Base-by-base conservation (phyloP, 2,329 filamentous ascomycete genomes). In the Ophiostoma himal-ulmi region DNA sequence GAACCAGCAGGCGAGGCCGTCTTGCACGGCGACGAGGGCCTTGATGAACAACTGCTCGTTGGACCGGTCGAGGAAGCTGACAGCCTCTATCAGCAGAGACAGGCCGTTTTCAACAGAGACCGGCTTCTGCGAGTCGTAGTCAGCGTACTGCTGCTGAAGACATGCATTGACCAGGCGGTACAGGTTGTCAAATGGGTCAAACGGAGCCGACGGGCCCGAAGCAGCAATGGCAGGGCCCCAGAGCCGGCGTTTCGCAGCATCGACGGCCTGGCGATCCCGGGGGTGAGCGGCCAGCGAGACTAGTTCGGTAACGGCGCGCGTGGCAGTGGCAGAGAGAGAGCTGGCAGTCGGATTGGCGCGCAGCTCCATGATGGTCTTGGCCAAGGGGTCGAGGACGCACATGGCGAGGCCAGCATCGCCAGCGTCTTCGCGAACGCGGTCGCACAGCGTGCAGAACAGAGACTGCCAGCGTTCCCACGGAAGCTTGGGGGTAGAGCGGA, bases 311-410 rank as follows among this genome's bases (percentile, higher is more conserved):
- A 80, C 75, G 11, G 79, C 80, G 30, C 76, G 76, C 14, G 83
- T 72, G 0, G 77, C 74, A 26, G 76, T 80, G 5, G 76, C 37
- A 2, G 75, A 69, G 8, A 76, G 57, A 2, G 71, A 66, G 4
- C 75, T 71, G 3, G 71, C 22, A 3, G 36, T 69, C 41, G 76
- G 72, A 30, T 73, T 71, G 36, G 75, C 68, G 1, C 77, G 74
- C 72, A 74, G 79, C 70, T 83, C 82, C 52, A 82, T 75, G 5
- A 90, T 74, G 1, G 78, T 75, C 74, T 86, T 89, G 0, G 91
- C 86, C 3, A 95, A 75, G 1, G 90, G 90, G 72, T 96, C 92
- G 54, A 94, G 82, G 1, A 93, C 83, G 34, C 86, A 85, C 68
- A 91, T 82, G 5, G 88, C 86, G 57, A 89, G 83, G 6, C 88